phyloP scores from a whole-genome alignment of 177 flowering plant genomes.

The Tripterygium wilfordii region DNA sequence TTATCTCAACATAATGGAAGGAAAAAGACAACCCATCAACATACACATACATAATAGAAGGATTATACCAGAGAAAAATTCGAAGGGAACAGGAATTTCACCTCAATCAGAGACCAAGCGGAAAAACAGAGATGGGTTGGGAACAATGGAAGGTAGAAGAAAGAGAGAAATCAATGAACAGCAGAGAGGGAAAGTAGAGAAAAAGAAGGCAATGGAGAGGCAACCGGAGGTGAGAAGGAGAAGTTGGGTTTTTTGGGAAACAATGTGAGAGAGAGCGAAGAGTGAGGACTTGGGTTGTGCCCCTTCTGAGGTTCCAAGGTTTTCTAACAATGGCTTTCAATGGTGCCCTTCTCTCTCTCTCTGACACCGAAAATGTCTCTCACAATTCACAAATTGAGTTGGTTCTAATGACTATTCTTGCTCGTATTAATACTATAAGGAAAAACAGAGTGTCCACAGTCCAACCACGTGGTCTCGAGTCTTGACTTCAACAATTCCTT shows the following conservation, averaged over 20 bases:
- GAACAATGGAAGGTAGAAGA: neutral
- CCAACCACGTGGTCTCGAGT: too few species aligned
- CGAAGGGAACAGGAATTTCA: neutral
- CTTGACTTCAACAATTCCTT: too few species aligned
- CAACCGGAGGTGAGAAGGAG: too few species aligned
- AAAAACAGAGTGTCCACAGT: too few species aligned
- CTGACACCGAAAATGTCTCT: neutral
- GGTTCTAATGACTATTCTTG: too few species aligned
- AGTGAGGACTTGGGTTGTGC: conserved; percentile 3
- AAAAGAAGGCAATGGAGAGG: neutral
- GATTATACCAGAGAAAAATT: neutral
- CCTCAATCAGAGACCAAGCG: conserved; percentile 6
- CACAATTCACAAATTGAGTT: too few species aligned
- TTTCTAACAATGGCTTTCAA: neutral
- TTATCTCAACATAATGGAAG: too few species aligned
- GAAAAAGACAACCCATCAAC: neutral
- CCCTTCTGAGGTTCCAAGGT: neutral
- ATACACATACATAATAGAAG: neutral
- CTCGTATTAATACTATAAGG: too few species aligned
- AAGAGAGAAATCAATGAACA: neutral
- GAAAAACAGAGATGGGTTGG: neutral
- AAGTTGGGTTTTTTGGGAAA: neutral
- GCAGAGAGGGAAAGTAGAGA: neutral
- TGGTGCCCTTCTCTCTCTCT: neutral
- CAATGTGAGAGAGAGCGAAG: conserved; percentile 10